A percentile compares a stretch with the other conserved stretches of the same genome.
These are phyloP conservation scores for Chlorella sp. DNA, from an alignment of 139 green algal species.

Conservation along the genomic window DNA sequence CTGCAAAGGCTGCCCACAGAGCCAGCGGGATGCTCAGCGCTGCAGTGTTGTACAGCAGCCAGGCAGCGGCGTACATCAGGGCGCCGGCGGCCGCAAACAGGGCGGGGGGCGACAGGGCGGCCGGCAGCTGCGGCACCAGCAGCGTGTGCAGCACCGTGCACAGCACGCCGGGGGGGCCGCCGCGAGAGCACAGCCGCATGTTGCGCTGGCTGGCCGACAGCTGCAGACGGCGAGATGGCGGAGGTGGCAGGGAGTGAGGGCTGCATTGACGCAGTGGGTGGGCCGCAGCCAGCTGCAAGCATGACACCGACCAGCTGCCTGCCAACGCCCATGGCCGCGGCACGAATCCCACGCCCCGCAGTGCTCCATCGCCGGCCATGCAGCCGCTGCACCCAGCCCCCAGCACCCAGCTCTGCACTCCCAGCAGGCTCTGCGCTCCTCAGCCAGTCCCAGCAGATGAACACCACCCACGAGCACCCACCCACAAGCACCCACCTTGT, in stretches of 20 bases:
- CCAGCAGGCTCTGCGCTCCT: no score
- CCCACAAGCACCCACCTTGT: constrained; percentile 23
- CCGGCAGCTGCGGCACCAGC: constrained; percentile 1
- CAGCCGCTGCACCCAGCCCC: background rate
- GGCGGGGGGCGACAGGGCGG: background rate
- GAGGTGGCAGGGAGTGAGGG: no score
- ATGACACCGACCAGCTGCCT: no score
- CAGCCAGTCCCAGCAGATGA: no score
- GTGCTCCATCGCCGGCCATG: no score
- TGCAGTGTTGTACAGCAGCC: constrained; percentile 19
- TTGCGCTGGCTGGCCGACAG: constrained; percentile 22
- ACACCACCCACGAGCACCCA: no score
- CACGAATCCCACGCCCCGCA: no score
- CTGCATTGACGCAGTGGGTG: no score
- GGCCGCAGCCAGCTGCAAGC: no score
- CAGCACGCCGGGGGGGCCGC: background rate
- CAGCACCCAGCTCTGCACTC: no score
- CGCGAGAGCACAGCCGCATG: background rate
- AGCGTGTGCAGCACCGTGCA: background rate
- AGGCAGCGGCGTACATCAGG: background rate
- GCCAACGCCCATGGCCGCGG: no score
- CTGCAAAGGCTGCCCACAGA: constrained; percentile 8
- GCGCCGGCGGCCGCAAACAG: constrained; percentile 1
- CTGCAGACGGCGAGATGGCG: no score
- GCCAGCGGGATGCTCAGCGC: constrained; percentile 18